phyloP scores from a whole-genome alignment of 176 grass and related monocot genomes.

The Avena sativa region DNA sequence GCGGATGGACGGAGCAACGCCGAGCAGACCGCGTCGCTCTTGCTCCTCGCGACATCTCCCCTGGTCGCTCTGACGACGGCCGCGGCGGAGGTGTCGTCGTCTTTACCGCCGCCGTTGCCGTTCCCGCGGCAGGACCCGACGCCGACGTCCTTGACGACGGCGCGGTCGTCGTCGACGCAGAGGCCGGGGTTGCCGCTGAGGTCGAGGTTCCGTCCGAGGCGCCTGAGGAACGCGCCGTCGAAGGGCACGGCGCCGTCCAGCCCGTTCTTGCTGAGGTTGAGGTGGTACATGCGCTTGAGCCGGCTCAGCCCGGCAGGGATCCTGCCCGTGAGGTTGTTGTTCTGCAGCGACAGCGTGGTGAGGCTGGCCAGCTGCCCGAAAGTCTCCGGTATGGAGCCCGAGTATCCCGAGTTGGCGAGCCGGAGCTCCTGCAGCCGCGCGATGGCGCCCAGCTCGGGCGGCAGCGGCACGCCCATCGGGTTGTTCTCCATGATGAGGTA shows the following conservation, averaged over 20 bases:
- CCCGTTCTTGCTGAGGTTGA: conserved; percentile 51
- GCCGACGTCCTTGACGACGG: conserved; percentile 50
- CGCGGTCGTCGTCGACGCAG: conserved; percentile 55
- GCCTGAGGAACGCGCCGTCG: conserved; percentile 57
- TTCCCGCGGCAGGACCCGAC: conserved; percentile 49
- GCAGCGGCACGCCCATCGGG: conserved; percentile 65
- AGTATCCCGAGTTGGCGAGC: conserved; percentile 86
- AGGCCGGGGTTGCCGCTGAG: conserved; percentile 76
- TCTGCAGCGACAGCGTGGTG: conserved; percentile 85
- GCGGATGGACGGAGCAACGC: conserved; percentile 18
- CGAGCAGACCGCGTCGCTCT: not conserved
- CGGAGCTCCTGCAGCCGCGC: conserved; percentile 85
- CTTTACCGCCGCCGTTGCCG: no score
- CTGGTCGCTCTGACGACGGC: not conserved
- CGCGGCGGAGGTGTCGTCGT: not conserved
- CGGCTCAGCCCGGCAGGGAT: conserved; percentile 71
- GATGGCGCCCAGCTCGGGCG: conserved; percentile 63
- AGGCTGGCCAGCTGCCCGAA: conserved; percentile 70
- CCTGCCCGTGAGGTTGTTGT: conserved; percentile 75
- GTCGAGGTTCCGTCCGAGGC: conserved; percentile 72
- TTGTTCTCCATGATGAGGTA: conserved; percentile 98
- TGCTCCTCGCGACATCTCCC: not conserved
- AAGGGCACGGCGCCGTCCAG: conserved; percentile 61
- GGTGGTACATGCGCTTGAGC: conserved; percentile 84
- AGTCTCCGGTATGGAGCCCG: conserved; percentile 71